Base-by-base conservation (phyloP, 495 filamentous ascomycete species). In the Podospora anserina region DNA sequence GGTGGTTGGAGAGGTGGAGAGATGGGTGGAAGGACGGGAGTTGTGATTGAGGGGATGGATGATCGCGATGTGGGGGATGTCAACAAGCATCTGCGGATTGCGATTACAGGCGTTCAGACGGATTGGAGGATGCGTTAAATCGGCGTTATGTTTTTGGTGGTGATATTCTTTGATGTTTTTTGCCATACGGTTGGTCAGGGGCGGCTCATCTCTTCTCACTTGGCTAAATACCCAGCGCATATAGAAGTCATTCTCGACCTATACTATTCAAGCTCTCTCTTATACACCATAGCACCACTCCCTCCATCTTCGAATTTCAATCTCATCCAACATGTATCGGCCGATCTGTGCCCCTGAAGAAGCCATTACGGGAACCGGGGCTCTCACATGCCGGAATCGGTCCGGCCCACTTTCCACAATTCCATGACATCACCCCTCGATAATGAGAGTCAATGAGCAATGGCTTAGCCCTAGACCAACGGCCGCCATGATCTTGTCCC, bases 1-100 rank as follows among this genome's bases (percentile, higher is more conserved):
- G 86, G 75, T 97, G 94, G 92, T 89, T 96, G 79, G 93, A 98
- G 84, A 85, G 95, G 79, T 98, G 95, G 95, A 82, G 90, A 82
- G 92, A 88, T 13, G 96, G 95, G 3, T 96, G 93, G 91, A 92
- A 90, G 81, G 94, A 97, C 86, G 94, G 94, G 27, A 78, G 82
- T 1, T 87, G 85, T 64, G 82, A 82, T 67, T 84, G 59, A 78
- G 7, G 15, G 26, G 20, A 59, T 18, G 39, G 13, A 16, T 59
- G 19, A 13, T 59, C 26, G 39, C 9, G 39, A 49, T 39, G 34
- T 39, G 39, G 39, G 39, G 1, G 39, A 49, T 49, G 39, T 49
- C 7, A 18, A 49, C 39, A 49, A 49, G 13, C 13, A 49, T 13
- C 23, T 49, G 39, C 6, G 39, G 39, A 11, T 16, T 49, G 39